phyloP scores from a whole-genome alignment of 75 land plant genomes.

The Pinus taeda region DNA sequence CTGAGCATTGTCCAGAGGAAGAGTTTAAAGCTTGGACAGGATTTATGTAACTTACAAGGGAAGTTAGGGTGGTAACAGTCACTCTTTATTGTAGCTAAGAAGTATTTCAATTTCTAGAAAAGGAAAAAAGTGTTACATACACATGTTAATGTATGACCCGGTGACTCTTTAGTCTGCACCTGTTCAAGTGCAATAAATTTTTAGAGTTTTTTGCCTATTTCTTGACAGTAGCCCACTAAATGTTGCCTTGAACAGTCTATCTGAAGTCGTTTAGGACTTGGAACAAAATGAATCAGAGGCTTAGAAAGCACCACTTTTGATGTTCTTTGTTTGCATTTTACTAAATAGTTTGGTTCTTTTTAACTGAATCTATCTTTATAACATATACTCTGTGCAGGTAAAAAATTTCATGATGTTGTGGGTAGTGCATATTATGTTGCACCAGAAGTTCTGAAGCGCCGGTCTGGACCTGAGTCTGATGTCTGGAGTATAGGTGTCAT shows the following conservation, averaged over 20 bases:
- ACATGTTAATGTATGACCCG: background rate
- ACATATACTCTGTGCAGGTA: constrained; percentile 13
- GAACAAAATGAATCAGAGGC: background rate
- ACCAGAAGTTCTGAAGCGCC: constrained; percentile 30
- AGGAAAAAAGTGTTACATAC: background rate
- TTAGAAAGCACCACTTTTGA: background rate
- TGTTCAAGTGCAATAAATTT: too few relatives aligned
- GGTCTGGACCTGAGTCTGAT: constrained; percentile 37
- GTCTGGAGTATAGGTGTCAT: constrained; percentile 40
- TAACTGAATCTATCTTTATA: background rate
- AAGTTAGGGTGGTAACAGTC: background rate
- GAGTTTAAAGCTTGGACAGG: background rate
- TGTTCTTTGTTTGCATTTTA: constrained; percentile 4
- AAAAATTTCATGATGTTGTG: constrained; percentile 24
- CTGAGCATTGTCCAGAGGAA: background rate
- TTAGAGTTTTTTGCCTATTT: too few relatives aligned
- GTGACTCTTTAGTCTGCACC: background rate
- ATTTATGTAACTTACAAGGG: background rate
- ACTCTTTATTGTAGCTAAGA: background rate
- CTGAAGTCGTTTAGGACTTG: background rate
- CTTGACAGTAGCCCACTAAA: background rate
- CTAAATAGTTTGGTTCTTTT: background rate
- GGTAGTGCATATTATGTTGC: constrained; percentile 39
- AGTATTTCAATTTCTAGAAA: background rate
- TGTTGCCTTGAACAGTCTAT: background rate